Evolutionary conservation across 345 rosid genomes (phyloP).

Genomic region (Leavenworthia alabamica): DNA sequence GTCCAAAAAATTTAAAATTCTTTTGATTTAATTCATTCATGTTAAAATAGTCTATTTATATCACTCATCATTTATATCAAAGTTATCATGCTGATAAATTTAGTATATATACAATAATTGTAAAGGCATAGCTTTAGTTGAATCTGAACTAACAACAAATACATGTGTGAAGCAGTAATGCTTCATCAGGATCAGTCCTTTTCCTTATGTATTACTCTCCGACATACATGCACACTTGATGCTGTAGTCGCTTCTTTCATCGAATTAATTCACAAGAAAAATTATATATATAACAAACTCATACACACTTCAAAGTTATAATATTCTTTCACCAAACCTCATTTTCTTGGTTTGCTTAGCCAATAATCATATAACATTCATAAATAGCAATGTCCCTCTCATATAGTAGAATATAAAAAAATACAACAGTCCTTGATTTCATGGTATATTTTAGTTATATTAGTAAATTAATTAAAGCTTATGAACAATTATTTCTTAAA

Average conservation of each 20-base stretch:
- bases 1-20: not conserved
- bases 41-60: not conserved
- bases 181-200: slow-evolving; percentile 10
- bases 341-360: slow-evolving; percentile 8
- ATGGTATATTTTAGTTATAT: not conserved
- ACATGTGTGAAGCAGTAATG: slow-evolving; percentile 17
- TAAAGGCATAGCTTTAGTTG: slow-evolving; percentile 11
- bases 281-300: not conserved
- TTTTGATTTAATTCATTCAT: not conserved
- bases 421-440: not conserved
- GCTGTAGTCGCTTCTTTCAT: not conserved
- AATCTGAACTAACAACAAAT: slow-evolving; percentile 18
- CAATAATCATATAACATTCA: not conserved
- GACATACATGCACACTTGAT: slow-evolving; percentile 8
- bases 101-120: not conserved
- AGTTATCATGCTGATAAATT: not conserved
- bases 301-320: not conserved
- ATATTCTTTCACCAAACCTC: slow-evolving; percentile 14
- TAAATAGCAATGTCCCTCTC: not conserved
- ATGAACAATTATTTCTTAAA: not conserved
- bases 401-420: not conserved
- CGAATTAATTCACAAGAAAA: not conserved
- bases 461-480: not conserved
- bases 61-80: not conserved
- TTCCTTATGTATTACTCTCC: slow-evolving; percentile 2